Conservation (phyloP, 306 rosid genomes). For the Glycyrrhiza uralensis region DNA sequence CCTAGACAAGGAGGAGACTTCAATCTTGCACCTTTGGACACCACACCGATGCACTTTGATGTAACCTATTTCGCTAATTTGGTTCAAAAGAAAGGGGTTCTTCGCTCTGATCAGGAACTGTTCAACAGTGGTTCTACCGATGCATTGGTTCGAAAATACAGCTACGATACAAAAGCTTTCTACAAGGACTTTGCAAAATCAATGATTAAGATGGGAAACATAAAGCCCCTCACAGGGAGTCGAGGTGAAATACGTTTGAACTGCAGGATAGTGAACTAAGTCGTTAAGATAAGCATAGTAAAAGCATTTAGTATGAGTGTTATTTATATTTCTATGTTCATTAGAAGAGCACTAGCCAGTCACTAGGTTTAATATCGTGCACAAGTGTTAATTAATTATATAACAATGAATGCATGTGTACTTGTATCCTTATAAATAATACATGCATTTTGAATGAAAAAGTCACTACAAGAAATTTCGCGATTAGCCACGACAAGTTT, state of each 20-base stretch:
- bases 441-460: too few species aligned
- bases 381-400: too few species aligned
- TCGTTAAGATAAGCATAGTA: too few species aligned
- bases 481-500: too few species aligned
- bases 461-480: too few species aligned
- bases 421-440: too few species aligned
- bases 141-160: conserved; percentile 28
- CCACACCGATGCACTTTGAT: conserved; percentile 23
- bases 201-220: conserved; percentile 54
- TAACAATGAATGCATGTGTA: too few species aligned
- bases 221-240: conserved; percentile 41
- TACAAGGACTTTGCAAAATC: conserved; percentile 28
- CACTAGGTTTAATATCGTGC: too few species aligned
- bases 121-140: conserved; percentile 37
- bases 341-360: too few species aligned
- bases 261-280: conserved; percentile 42
- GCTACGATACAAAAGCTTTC: not conserved
- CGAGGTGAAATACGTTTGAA: conserved; percentile 41
- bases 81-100: conserved; percentile 36
- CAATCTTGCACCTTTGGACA: conserved; percentile 43
- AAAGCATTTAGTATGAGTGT: too few species aligned
- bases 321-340: too few species aligned
- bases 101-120: conserved; percentile 50
- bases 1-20: conserved; percentile 39
- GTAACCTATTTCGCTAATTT: not conserved